A percentile compares a stretch with the other conserved stretches of the same genome.
Evolutionary conservation across 108 stramenopile genomes (phyloP).

Genomic region (Nannochloropsis oceanica): DNA sequence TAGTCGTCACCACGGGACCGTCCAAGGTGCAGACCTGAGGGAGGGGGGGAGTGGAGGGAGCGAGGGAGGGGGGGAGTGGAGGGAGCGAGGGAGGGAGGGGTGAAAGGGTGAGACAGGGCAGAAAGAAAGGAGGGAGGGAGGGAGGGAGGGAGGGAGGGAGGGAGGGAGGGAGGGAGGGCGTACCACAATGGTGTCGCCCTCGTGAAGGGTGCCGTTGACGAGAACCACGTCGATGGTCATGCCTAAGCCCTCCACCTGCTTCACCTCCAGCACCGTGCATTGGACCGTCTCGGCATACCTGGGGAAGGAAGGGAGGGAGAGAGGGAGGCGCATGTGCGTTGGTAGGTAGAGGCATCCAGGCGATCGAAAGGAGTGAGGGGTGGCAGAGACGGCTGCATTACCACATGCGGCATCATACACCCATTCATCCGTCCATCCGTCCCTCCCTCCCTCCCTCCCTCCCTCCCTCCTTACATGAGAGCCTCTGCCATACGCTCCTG

Average conservation of each 20-base stretch:
- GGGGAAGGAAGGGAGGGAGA: conserved; percentile 1
- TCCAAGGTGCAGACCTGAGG: conserved; percentile 85
- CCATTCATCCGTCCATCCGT: not conserved
- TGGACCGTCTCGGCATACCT: conserved; percentile 50
- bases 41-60: too few species aligned
- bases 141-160: too few species aligned
- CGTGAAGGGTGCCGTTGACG: conserved; percentile 81
- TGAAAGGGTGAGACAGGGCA: too few species aligned
- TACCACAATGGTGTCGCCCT: conserved; percentile 91
- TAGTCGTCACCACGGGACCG: conserved; percentile 89
- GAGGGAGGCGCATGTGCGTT: not conserved
- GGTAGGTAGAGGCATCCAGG: too few species aligned
- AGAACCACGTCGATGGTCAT: conserved; percentile 95
- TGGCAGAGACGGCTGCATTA: not conserved
- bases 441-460: not conserved
- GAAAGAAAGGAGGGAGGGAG: too few species aligned
- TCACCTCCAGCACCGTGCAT: conserved; percentile 93
- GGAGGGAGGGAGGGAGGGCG: too few species aligned
- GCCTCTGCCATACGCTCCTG: conserved; percentile 37
- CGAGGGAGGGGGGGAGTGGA: too few species aligned
- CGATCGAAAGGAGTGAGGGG: not conserved
- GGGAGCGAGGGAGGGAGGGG: too few species aligned
- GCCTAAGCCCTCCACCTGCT: conserved; percentile 95
- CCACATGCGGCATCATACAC: not conserved
- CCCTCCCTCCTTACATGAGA: not conserved